Evolutionary conservation across 768 basidiomycete genomes (phyloP).

Genomic region (Pulveroboletus sp.): DNA sequence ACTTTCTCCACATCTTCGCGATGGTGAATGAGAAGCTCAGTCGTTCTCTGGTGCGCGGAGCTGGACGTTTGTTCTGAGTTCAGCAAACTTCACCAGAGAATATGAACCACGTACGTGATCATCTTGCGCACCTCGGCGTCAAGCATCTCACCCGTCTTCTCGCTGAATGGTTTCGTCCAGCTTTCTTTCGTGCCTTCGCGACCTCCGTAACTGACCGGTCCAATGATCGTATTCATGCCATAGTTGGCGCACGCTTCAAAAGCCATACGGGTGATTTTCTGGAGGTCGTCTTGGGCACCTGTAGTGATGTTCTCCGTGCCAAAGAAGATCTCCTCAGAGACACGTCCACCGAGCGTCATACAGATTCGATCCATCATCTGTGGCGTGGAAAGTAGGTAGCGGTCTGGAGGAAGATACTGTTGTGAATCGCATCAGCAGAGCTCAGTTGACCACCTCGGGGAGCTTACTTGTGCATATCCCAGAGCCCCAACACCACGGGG

Average conservation of each 20-base stretch:
- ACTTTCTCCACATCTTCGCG: constrained; percentile 91
- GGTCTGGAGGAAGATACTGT: constrained; percentile 91
- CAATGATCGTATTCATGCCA: constrained; percentile 93
- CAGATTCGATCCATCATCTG: constrained; percentile 95
- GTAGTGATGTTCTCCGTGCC: constrained; percentile 89
- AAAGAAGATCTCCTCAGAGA: constrained; percentile 98
- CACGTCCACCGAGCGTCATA: constrained; percentile 97
- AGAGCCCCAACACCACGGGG: constrained; percentile 93
- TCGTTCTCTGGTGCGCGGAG: constrained; percentile 80
- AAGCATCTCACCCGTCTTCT: constrained; percentile 93
- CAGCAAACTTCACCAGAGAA: neutral
- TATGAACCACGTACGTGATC: constrained; percentile 60
- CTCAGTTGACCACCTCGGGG: neutral
- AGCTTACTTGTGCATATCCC: constrained; percentile 86
- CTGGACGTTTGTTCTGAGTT: constrained; percentile 31
- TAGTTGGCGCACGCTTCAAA: constrained; percentile 95
- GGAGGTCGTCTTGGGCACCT: constrained; percentile 96
- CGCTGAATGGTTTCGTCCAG: constrained; percentile 98
- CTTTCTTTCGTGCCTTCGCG: constrained; percentile 75
- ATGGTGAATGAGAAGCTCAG: constrained; percentile 73
- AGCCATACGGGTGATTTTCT: constrained; percentile 97
- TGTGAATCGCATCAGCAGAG: constrained; percentile 5
- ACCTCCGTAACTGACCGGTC: constrained; percentile 96
- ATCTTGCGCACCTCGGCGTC: constrained; percentile 92
- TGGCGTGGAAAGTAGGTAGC: constrained; percentile 91